Conservation (phyloP, 2,329 filamentous ascomycete species). For the Scedosporium aurantiacum region DNA sequence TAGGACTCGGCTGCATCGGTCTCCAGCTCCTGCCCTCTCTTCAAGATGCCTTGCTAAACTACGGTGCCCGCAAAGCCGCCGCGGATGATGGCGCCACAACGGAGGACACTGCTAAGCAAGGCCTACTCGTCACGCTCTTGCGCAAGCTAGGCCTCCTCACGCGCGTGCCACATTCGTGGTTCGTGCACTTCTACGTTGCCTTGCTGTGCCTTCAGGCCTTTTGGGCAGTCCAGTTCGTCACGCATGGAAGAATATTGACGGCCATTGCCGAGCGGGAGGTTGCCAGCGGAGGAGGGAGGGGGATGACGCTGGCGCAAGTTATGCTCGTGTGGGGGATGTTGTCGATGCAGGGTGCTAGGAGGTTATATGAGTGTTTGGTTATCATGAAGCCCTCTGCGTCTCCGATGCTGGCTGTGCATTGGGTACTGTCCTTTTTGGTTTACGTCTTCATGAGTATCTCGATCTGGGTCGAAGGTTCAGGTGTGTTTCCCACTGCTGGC, state of each 20-base stretch:
- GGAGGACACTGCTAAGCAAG: background rate
- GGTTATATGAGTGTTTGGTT: constrained; percentile 62
- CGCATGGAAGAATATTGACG: constrained; percentile 41
- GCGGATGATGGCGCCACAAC: constrained; percentile 11
- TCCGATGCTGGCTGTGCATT: constrained; percentile 78
- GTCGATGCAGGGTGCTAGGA: constrained; percentile 60
- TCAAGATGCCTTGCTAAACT: constrained; percentile 35
- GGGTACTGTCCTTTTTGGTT: constrained; percentile 65
- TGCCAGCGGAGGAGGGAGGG: constrained; percentile 11
- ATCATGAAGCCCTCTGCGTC: constrained; percentile 58
- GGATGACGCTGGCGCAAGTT: constrained; percentile 53
- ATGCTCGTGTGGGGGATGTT: constrained; percentile 61
- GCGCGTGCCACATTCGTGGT: constrained; percentile 79
- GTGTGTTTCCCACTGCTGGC: constrained; percentile 33
- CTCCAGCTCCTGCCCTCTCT: constrained; percentile 35
- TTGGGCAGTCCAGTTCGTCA: constrained; percentile 58
- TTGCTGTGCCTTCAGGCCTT: constrained; percentile 60
- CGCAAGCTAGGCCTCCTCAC: constrained; percentile 19
- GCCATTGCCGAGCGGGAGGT: constrained; percentile 30
- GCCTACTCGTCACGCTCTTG: constrained; percentile 5
- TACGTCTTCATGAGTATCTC: constrained; percentile 65
- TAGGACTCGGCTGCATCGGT: constrained; percentile 26
- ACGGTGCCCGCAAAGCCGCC: constrained; percentile 32
- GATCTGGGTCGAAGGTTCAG: constrained; percentile 73
- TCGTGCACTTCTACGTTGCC: constrained; percentile 73